Evolutionary conservation across 2,329 filamentous ascomycete genomes (phyloP), one percentile per base, ranked within the genome.

Genomic region (Botrytis pseudocinerea): DNA sequence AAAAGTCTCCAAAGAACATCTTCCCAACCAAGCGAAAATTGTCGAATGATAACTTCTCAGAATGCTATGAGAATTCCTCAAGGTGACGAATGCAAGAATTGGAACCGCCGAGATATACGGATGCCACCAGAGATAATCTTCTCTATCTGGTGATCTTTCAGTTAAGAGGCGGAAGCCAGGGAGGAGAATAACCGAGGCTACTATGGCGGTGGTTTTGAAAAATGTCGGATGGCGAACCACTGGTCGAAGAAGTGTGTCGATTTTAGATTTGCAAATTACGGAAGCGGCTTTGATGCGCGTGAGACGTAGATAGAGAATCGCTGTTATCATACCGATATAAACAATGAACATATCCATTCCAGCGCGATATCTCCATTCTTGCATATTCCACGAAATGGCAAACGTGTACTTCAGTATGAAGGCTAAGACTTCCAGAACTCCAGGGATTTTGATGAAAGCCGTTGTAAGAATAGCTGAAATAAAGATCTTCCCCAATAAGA

Each of bases 1-100:
- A 75, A 88, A 90, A 0, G 87, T 86, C 80, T 91, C 89, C 1
- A 90, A 84, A 0, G 88, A 88, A 73, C 85, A 86, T 9, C 83
- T 82, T 2, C 90, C 89, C 4, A 91, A 80, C 82, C 84, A 87
- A 0, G 87, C 85, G 42, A 88, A 88, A 2, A 84, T 75, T 1
- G 75, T 77, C 22, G 86, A 85, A 76, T 87, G 82, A 60, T 82
- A 80, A 12, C 82, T 83, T 10, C 85, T 82, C 16, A 87, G 80
- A 0, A 76, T 65, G 0, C 77, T 75, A 70, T 83, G 82, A 7
- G 82, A 81, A 76, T 89, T 90, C 46, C 89, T 85, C 3, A 91
- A 79, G 7, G 85, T 79, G 35, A 88, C 78, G 74, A 86, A 87
- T 7, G 84, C 83, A 1, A 90, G 73, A 16, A 91, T 84, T 0